A percentile compares a stretch with the other conserved stretches of the same genome.
Conservation (phyloP, 495 filamentous ascomycete species). For the Haplographium delicatum region DNA sequence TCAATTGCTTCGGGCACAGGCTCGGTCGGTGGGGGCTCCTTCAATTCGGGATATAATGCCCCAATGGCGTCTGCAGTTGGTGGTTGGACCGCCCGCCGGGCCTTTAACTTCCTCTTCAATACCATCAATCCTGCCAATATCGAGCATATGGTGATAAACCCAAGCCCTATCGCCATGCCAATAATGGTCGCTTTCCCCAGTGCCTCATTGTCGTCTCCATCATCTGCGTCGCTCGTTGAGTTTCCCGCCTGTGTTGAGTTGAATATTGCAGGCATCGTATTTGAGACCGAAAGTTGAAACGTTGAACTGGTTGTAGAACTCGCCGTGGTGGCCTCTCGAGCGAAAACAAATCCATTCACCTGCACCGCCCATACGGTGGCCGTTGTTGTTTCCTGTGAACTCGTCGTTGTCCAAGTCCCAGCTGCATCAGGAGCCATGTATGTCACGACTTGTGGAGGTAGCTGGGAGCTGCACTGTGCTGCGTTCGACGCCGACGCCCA, state of each 20-base stretch:
- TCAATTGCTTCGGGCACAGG: neutral
- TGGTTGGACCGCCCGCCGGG: neutral
- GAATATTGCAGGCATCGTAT: neutral
- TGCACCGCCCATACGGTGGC: slow-evolving; percentile 11
- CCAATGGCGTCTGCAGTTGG: slow-evolving; percentile 2
- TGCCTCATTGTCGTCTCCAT: neutral
- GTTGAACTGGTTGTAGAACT: neutral
- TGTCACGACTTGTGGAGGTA: neutral
- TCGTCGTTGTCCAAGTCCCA: neutral
- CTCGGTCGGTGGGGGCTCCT: neutral
- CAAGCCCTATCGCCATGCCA: neutral
- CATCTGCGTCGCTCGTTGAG: no score
- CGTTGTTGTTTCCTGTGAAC: neutral
- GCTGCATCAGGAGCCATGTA: neutral
- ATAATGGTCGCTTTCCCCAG: slow-evolving; percentile 1
- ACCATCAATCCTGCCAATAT: neutral
- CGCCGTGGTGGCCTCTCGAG: neutral
- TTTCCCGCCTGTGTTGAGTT: no score
- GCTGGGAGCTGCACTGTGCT: neutral
- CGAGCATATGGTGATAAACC: neutral
- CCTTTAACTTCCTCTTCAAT: neutral
- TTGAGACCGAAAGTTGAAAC: no score
- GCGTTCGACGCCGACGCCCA: neutral
- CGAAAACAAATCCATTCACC: slow-evolving; percentile 26
- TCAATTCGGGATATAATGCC: slow-evolving; percentile 2